Conservation (phyloP, 345 rosid genomes). For the Garcia nutans region DNA sequence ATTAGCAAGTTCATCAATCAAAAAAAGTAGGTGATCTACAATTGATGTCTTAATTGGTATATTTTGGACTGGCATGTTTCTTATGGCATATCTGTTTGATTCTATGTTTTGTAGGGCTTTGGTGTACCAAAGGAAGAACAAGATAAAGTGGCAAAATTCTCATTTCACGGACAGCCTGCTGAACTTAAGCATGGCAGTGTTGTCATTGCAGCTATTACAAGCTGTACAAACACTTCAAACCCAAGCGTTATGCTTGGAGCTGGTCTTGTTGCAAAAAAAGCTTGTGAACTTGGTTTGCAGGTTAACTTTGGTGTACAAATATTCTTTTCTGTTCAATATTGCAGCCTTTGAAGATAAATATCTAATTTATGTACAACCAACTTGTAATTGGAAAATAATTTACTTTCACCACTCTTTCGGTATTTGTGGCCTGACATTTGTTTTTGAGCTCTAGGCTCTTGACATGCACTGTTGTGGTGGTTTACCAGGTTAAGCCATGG, state of each 20-base stretch:
- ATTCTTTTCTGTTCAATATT: neutral
- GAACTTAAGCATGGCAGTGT: slow-evolving; percentile 33
- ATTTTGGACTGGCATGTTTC: neutral
- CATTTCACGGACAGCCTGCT: slow-evolving; percentile 66
- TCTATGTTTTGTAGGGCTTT: slow-evolving; percentile 57
- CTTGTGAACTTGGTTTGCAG: slow-evolving; percentile 91
- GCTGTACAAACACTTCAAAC: slow-evolving; percentile 37
- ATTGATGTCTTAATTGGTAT: no score
- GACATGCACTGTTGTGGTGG: slow-evolving; percentile 11
- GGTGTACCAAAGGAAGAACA: slow-evolving; percentile 87
- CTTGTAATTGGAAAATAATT: neutral
- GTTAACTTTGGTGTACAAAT: slow-evolving; percentile 33
- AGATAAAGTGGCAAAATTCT: slow-evolving; percentile 67
- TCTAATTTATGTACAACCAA: neutral
- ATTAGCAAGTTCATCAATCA: no score
- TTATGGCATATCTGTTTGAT: neutral
- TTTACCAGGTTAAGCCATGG: slow-evolving; percentile 89
- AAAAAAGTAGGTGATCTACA: no score
- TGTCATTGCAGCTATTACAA: slow-evolving; percentile 38
- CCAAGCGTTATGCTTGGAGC: slow-evolving; percentile 39
- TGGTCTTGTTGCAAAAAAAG: slow-evolving; percentile 47
- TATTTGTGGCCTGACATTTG: neutral
- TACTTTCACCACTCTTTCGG: neutral
- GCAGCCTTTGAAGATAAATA: neutral
- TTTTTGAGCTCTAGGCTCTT: neutral